Percentiles rank a stretch among this genome's conserved stretches.
phyloP scores from a whole-genome alignment of 1,284 basidiomycete genomes.

The Exobasidium rhododendri region DNA sequence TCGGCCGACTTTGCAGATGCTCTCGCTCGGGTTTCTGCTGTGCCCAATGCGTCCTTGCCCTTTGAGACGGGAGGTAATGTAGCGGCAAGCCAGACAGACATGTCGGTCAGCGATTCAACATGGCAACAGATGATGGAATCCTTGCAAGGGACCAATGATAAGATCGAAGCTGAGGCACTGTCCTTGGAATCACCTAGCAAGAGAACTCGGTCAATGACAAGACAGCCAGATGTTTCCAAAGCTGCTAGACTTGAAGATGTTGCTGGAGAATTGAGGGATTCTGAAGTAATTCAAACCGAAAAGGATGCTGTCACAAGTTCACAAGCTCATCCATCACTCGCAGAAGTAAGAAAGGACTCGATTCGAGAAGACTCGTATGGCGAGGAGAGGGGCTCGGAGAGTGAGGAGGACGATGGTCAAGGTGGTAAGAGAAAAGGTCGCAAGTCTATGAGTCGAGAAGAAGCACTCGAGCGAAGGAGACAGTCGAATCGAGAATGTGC shows the following conservation, averaged over 20 bases:
- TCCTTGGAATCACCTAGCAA: neutral
- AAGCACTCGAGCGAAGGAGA: conserved; percentile 7
- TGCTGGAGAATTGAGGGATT: neutral
- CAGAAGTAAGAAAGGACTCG: neutral
- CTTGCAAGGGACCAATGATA: neutral
- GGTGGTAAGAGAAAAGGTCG: neutral
- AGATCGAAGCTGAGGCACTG: neutral
- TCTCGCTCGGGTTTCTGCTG: neutral
- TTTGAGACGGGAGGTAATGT: neutral
- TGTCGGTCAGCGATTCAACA: neutral
- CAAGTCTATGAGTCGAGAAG: neutral
- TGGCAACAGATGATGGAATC: conserved; percentile 13
- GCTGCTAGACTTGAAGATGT: no score
- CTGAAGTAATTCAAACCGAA: neutral
- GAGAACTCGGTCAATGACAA: neutral
- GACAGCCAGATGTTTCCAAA: neutral
- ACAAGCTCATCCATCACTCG: neutral
- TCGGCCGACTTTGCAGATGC: conserved; percentile 3
- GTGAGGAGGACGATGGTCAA: neutral
- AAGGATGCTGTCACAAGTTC: neutral
- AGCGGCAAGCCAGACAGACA: neutral
- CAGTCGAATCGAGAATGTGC: conserved; percentile 12
- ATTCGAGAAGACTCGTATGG: neutral
- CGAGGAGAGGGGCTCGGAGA: neutral
- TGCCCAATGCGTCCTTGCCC: neutral